Percentiles rank a stretch among this genome's conserved stretches.
phyloP scores from a whole-genome alignment of 83 land plant genomes.

The Diphasiastrum complanatum region DNA sequence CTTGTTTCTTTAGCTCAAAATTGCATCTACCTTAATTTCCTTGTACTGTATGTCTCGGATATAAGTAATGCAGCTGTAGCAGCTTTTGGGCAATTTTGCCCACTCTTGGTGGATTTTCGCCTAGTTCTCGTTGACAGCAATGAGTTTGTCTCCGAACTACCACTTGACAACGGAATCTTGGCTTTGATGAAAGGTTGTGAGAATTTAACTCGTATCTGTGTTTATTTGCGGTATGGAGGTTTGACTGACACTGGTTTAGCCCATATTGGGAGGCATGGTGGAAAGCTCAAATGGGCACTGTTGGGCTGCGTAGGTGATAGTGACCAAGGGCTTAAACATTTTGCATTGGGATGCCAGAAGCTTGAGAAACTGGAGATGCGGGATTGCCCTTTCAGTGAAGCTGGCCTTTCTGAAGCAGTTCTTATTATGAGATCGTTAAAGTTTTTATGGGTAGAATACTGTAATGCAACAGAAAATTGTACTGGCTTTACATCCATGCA shows the following conservation, averaged over 20 bases:
- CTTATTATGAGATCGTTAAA: constrained; percentile 19
- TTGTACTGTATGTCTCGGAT: constrained; percentile 41
- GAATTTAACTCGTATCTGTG: constrained; percentile 23
- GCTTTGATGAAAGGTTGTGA: constrained; percentile 33
- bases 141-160: constrained; percentile 22
- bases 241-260: constrained; percentile 33
- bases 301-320: constrained; percentile 36
- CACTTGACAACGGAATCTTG: constrained; percentile 37
- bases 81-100: constrained; percentile 26
- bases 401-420: constrained; percentile 19
- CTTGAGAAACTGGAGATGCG: constrained; percentile 40
- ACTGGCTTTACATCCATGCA: constrained; percentile 11
- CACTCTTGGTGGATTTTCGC: constrained; percentile 34
- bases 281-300: constrained; percentile 32
- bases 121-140: constrained; percentile 30
- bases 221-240: constrained; percentile 36
- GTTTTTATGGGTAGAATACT: constrained; percentile 41
- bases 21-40: constrained; percentile 28
- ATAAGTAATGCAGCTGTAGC: constrained; percentile 35
- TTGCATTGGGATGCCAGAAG: constrained; percentile 35
- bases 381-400: constrained; percentile 31
- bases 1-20: constrained; percentile 34
- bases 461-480: constrained; percentile 20
- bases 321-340: constrained; percentile 27
- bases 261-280: constrained; percentile 30